These are phyloP conservation scores for Eimeria falciformis DNA, from an alignment of 169 alveolate genomes.

Conservation along the genomic window DNA sequence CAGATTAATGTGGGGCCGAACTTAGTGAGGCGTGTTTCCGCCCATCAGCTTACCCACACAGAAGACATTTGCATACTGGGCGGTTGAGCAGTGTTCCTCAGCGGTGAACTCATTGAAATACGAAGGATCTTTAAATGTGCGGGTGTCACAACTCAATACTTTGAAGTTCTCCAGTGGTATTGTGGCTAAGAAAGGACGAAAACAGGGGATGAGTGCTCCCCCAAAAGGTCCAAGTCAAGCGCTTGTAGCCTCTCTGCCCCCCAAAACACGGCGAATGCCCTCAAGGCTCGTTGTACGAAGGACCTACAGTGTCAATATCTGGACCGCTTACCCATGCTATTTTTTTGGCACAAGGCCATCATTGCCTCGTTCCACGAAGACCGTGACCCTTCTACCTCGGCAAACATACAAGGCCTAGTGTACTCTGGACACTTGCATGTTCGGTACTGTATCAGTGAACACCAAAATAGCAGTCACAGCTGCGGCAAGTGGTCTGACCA, in stretches of 20 bases:
- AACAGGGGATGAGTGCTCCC: no score
- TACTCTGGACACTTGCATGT: constrained; percentile 61
- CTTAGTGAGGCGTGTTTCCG: neutral
- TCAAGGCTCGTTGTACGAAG: neutral
- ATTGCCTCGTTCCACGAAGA: constrained; percentile 62
- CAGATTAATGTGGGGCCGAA: no score
- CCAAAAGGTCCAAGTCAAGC: no score
- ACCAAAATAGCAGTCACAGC: neutral
- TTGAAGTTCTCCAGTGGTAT: constrained; percentile 33
- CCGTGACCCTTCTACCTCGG: constrained; percentile 68
- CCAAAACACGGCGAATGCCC: no score
- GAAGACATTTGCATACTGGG: constrained; percentile 47
- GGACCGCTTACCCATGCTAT: constrained; percentile 15
- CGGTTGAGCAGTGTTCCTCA: constrained; percentile 37
- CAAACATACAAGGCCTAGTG: constrained; percentile 50
- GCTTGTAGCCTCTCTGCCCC: no score
- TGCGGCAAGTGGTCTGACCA: no score
- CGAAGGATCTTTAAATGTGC: constrained; percentile 40
- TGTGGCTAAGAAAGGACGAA: constrained; percentile 8
- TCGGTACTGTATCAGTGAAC: constrained; percentile 3
- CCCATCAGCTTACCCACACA: constrained; percentile 56
- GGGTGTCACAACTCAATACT: constrained; percentile 60
- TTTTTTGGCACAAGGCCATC: constrained; percentile 66
- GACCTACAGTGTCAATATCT: neutral
- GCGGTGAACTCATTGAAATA: constrained; percentile 43